Base-by-base conservation (phyloP, 176 grass and related monocot species). In the Aegilops longissima region DNA sequence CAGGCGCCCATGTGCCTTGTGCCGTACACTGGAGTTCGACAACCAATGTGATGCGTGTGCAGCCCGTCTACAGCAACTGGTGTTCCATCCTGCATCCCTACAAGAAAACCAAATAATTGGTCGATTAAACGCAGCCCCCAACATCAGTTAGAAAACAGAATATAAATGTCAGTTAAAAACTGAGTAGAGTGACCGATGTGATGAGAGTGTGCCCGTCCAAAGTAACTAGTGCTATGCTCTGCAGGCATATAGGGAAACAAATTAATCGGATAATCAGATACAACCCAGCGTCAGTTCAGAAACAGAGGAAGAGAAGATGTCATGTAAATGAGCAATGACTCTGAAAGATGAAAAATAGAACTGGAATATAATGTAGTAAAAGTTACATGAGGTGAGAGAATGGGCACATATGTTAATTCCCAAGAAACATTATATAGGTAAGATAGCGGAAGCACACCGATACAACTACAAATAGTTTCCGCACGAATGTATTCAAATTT, bases 1-100 rank as follows among this genome's bases (percentile, higher is more conserved):
- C 51, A 88, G 63, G 77, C 72, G 9, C 76, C 81, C 69, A 86
- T 84, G 61, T 81, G 77, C 35, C 70, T 63, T 70, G 73, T 82
- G 75, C 31, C 73, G 73, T 76, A 47, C 73, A 76, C 44, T 45
- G 73, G 14, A 76, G 73, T 54, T 21, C 12, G 81, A 64, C 33
- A 24, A 40, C 30, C 31, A 18, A 88, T 65, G 64, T 64, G 89
- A 91, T 70, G 76, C 9, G 40, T 65, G 63, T 18, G 38, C 52
- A 44, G 77, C 51, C 82, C 39, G 34, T 61, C 73, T 54, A 76
- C 51, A 77, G 77, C 51, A 25, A 75, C 70, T n/a, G 20, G 81
- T 84, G 42, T 71, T 84, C 75, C 80, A 63, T 70, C 61, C 81
- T 77, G 70, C 38, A 77, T 70, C 29, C 52, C 23, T 64, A 76